Percentiles rank a stretch among this genome's conserved stretches.
These are phyloP conservation scores for Areca catechu DNA, from an alignment of 176 grass and related monocot genomes.

Conservation along the genomic window DNA sequence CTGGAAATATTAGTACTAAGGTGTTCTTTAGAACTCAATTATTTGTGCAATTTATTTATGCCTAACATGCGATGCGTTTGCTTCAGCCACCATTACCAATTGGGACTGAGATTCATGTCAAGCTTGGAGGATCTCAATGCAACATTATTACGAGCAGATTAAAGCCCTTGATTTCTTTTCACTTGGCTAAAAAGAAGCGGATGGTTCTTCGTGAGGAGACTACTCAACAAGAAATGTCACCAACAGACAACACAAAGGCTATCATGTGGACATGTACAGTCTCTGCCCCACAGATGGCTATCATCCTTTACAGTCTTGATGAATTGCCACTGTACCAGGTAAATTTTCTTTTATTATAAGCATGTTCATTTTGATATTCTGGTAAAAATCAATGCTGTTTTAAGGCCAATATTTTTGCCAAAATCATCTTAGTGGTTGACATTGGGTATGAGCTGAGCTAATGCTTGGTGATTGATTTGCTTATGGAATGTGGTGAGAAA, in stretches of 20 bases:
- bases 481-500: too few relatives aligned
- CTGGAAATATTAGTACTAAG: too few relatives aligned
- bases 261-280: conserved; percentile 51
- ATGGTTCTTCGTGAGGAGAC: conserved; percentile 53
- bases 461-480: too few relatives aligned
- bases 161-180: conserved; percentile 52
- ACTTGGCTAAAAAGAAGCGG: conserved; percentile 56
- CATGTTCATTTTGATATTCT: background rate
- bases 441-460: too few relatives aligned
- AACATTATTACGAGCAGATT: conserved; percentile 80
- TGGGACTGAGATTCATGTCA: conserved; percentile 66
- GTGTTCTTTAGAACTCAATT: too few relatives aligned
- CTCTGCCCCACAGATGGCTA: conserved; percentile 56
- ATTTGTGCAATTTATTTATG: too few relatives aligned
- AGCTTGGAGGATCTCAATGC: conserved; percentile 56
- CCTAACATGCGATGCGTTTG: conserved; percentile 7
- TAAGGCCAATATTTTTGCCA: too few relatives aligned
- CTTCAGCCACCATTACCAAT: conserved; percentile 49
- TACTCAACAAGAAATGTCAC: conserved; percentile 36
- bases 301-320: conserved; percentile 57
- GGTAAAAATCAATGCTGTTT: too few relatives aligned
- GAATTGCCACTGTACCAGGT: conserved; percentile 65
- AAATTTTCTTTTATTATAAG: conserved; percentile 22
- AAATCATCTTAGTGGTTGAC: too few relatives aligned
- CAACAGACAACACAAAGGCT: conserved; percentile 36